These are phyloP conservation scores for Fusarium denticulatum DNA, from an alignment of 2,329 filamentous ascomycete species.

Conservation along the genomic window DNA sequence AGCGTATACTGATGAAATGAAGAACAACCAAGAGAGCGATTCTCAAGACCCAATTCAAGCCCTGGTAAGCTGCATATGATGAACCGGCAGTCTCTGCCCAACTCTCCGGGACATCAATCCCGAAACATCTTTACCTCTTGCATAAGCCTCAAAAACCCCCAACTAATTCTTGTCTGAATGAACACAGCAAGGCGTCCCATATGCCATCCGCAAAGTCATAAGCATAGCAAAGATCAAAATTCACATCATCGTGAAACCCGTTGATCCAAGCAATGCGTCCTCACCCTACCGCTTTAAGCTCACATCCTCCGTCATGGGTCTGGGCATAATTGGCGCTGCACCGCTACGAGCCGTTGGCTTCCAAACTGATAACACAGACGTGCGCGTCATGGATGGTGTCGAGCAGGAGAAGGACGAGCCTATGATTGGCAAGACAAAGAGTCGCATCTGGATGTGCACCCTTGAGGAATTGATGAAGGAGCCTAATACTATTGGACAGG, in stretches of 20 bases:
- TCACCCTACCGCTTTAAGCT: background rate
- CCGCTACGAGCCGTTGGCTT: background rate
- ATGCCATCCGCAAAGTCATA: background rate
- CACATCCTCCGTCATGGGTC: background rate
- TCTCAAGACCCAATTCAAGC: background rate
- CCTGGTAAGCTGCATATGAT: background rate
- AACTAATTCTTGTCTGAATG: fast-evolving
- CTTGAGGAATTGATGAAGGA: background rate
- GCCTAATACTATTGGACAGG: background rate
- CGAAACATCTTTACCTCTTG: fast-evolving
- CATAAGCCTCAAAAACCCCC: fast-evolving
- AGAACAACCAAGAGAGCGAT: background rate
- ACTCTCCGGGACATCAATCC: fast-evolving
- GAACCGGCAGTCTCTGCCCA: too few species aligned
- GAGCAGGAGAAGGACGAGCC: background rate
- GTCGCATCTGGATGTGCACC: background rate
- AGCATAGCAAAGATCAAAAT: background rate
- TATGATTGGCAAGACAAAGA: background rate
- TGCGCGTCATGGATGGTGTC: background rate
- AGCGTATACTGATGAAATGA: too few species aligned
- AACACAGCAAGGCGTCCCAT: background rate
- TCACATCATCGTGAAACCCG: background rate
- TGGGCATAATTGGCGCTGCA: background rate
- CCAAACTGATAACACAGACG: background rate
- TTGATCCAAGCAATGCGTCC: background rate